Percentiles rank a stretch among this genome's conserved stretches.
These are phyloP conservation scores for Akanthomyces lecanii DNA, from an alignment of 2,329 filamentous ascomycete genomes.

Conservation along the genomic window DNA sequence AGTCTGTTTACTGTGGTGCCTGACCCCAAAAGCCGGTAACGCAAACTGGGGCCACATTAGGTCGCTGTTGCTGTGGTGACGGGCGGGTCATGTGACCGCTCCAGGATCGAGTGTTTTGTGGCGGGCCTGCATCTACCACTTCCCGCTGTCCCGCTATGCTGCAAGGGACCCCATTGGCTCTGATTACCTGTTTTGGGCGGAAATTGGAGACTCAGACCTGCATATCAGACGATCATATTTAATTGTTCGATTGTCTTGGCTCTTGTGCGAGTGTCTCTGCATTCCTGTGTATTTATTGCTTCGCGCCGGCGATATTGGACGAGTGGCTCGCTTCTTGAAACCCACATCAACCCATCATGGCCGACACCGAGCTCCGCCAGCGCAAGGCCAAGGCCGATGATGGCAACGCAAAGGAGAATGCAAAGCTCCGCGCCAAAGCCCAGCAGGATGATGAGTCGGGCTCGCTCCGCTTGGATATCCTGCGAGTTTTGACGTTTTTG, in stretches of 20 bases:
- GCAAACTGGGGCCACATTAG: slow-evolving; percentile 7
- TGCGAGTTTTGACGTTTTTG: slow-evolving; percentile 66
- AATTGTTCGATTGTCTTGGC: not conserved
- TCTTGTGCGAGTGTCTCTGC: not conserved
- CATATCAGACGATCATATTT: not conserved
- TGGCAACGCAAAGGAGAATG: slow-evolving; percentile 4
- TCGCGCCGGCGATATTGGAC: not conserved
- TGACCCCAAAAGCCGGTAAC: not conserved
- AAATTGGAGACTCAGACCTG: slow-evolving; percentile 12
- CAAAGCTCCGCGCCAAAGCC: not conserved
- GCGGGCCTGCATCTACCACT: not conserved
- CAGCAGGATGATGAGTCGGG: slow-evolving; percentile 55
- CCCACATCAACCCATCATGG: slow-evolving; percentile 27
- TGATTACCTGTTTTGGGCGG: slow-evolving; percentile 10
- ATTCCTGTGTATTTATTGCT: slow-evolving; percentile 2
- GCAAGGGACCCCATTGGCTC: not conserved
- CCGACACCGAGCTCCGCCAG: slow-evolving; percentile 40
- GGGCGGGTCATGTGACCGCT: slow-evolving; percentile 6
- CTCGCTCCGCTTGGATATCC: slow-evolving; percentile 56
- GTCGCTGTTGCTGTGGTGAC: slow-evolving; percentile 19
- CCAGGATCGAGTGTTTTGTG: slow-evolving; percentile 1
- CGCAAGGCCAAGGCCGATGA: slow-evolving; percentile 35
- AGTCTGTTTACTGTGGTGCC: slow-evolving; percentile 16
- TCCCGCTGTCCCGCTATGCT: slow-evolving; percentile 11
- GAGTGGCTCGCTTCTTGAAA: not conserved